Evolutionary conservation across 2,329 filamentous ascomycete species (phyloP).

Genomic region (Colletotrichum scovillei): DNA sequence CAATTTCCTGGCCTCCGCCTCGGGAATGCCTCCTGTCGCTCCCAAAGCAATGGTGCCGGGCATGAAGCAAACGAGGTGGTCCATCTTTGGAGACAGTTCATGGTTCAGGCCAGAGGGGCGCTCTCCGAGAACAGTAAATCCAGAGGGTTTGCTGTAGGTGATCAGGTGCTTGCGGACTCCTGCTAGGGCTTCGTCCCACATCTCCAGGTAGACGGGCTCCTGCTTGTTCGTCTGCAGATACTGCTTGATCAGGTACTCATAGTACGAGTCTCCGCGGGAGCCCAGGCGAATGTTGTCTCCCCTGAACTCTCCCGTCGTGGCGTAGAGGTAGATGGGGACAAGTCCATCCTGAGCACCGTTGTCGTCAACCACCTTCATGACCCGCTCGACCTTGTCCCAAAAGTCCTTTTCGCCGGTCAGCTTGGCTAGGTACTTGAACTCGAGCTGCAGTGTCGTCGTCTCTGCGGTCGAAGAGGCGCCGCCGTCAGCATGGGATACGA

Average conservation of each 20-base stretch:
- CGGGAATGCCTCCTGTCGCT: slow-evolving; percentile 81
- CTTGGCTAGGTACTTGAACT: slow-evolving; percentile 97
- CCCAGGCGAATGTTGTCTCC: slow-evolving; percentile 90
- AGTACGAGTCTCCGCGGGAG: slow-evolving; percentile 96
- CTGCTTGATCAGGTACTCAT: slow-evolving; percentile 99
- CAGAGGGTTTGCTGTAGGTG: slow-evolving; percentile 83
- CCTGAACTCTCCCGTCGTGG: slow-evolving; percentile 81
- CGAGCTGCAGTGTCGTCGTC: slow-evolving; percentile 90
- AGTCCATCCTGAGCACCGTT: slow-evolving; percentile 84
- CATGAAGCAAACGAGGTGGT: slow-evolving; percentile 97
- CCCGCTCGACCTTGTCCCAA: slow-evolving; percentile 91
- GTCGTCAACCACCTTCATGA: slow-evolving; percentile 90
- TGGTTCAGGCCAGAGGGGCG: slow-evolving; percentile 78
- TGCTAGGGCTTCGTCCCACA: slow-evolving; percentile 89
- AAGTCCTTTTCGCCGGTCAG: slow-evolving; percentile 92
- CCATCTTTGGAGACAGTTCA: slow-evolving; percentile 88
- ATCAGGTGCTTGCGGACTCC: slow-evolving; percentile 93
- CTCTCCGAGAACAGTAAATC: slow-evolving; percentile 92
- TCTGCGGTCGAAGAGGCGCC: slow-evolving; percentile 96
- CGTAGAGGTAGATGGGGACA: slow-evolving; percentile 90
- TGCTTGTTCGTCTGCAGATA: slow-evolving; percentile 92
- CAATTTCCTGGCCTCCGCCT: slow-evolving; percentile 79
- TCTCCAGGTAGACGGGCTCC: slow-evolving; percentile 86
- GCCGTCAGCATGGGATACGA: slow-evolving; percentile 84
- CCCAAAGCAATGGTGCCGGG: slow-evolving; percentile 94